Base-by-base conservation (phyloP, 2,329 filamentous ascomycete species). In the Podosphaera fusca region DNA sequence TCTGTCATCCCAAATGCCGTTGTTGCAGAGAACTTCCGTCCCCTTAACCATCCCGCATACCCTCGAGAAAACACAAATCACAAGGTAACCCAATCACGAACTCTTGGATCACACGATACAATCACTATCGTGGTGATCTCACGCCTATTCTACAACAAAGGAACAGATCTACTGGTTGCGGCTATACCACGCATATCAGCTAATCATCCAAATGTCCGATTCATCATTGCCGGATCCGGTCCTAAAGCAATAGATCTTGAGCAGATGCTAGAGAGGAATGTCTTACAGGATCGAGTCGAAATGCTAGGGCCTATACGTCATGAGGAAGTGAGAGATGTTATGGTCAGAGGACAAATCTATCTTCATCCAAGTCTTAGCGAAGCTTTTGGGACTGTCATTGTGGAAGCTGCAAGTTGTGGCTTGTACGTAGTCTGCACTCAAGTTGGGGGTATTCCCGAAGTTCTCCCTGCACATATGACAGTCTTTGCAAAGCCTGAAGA, bases 121-220 rank as follows among this genome's bases (percentile, higher is more conserved):
- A 90, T 98, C 64, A 95, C 88, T 6, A 95, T 98, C 58, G 87
- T 98, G 1, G 90, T 98, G 29, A 94, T 98, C 60, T 95, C 89
- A 7, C 87, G 92, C 29, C 80, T 98, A 1, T 98, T 96, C 70
- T 96, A 96, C 71, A 98, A 98, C 71, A 98, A 98, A 69, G 92
- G 92, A 59, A 96, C 87, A 1, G 94, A 98, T 68, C 79, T 98
- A 0, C 78, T 98, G n/a, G 95, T 95, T 31, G 92, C 90, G 9
- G 87, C 88, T 3, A 94, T 98, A 56, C 92, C 92, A 0, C 82
- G 89, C 53, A 95, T 98, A 56, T 78, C 96, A 34, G 84, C 87
- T 55, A 80, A 82, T 12, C 86, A 98, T 67, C 85, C 87, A 0
- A 94, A 96, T 67, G 92, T 95, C 0, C 85, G 88, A 58, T 98